Evolutionary conservation across 192 early-diverging fungal species (phyloP).

Genomic region (Thamnidium elegans): DNA sequence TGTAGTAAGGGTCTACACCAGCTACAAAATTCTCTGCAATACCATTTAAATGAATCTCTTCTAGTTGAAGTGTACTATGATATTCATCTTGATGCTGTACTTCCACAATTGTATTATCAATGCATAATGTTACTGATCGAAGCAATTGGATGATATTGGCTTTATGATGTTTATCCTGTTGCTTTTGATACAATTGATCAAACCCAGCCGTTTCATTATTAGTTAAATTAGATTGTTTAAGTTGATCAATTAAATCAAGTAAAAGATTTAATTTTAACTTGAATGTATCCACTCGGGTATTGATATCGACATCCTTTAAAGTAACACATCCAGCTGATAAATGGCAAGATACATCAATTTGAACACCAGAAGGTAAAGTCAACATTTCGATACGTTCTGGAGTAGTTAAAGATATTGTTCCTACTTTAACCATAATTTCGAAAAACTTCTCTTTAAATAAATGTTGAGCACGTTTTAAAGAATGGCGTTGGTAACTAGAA

Average conservation of each 20-base stretch:
- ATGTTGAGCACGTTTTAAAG: conserved; percentile 36
- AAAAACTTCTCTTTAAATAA: conserved; percentile 44
- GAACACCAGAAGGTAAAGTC: conserved; percentile 19
- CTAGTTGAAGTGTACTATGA: not conserved
- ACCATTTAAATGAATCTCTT: not conserved
- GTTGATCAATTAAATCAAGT: not conserved
- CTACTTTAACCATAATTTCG: conserved; percentile 31
- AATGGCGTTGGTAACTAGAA: conserved; percentile 36
- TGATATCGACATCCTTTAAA: conserved; percentile 33
- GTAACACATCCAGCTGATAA: conserved; percentile 41
- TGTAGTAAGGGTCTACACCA: conserved; percentile 3
- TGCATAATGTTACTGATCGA: not conserved
- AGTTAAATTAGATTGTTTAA: too few species aligned
- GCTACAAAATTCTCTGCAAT: not conserved
- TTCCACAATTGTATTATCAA: not conserved
- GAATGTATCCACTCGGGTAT: conserved; percentile 12
- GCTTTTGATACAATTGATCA: too few species aligned
- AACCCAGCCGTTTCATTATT: too few species aligned
- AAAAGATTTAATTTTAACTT: conserved; percentile 21
- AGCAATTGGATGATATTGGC: not conserved
- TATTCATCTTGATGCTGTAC: not conserved
- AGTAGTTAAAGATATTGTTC: conserved; percentile 5
- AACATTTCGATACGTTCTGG: conserved; percentile 1
- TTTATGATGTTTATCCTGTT: not conserved
- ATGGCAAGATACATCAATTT: conserved; percentile 34